These are phyloP conservation scores for Candida sojae DNA, from an alignment of 1,139 yeast species.

Conservation along the genomic window DNA sequence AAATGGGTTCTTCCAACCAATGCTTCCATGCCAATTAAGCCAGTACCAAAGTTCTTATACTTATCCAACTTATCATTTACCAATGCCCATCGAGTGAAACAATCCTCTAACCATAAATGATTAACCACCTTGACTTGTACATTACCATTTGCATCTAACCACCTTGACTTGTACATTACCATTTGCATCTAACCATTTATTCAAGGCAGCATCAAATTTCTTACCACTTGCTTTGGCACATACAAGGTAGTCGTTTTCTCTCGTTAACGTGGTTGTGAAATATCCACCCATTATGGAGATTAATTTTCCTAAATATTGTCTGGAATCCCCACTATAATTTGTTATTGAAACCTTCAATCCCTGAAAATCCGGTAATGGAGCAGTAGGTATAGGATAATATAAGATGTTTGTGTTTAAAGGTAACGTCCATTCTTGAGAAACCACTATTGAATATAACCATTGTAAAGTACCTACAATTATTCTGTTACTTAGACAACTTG, in stretches of 20 bases:
- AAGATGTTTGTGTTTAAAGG: slow-evolving; percentile 60
- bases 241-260: slow-evolving; percentile 70
- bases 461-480: slow-evolving; percentile 62
- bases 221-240: slow-evolving; percentile 70
- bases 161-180: slow-evolving; percentile 42
- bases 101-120: slow-evolving; percentile 90
- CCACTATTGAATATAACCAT: slow-evolving; percentile 74
- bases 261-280: slow-evolving; percentile 70
- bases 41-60: slow-evolving; percentile 49
- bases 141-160: slow-evolving; percentile 29
- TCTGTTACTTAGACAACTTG: slow-evolving; percentile 25
- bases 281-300: slow-evolving; percentile 72
- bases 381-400: slow-evolving; percentile 69
- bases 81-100: slow-evolving; percentile 60
- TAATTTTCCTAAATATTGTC: slow-evolving; percentile 68
- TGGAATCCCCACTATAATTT: slow-evolving; percentile 82
- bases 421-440: slow-evolving; percentile 53
- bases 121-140: slow-evolving; percentile 59
- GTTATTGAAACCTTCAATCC: slow-evolving; percentile 65
- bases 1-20: slow-evolving; percentile 55
- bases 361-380: slow-evolving; percentile 53
- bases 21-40: slow-evolving; percentile 36
- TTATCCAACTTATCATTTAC: slow-evolving; percentile 46
- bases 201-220: slow-evolving; percentile 71
- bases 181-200: slow-evolving; percentile 48